Percentiles rank a stretch among this genome's conserved stretches.
These are phyloP conservation scores for Boletus rufocinnamomeus DNA, from an alignment of 768 basidiomycete species.

Conservation along the genomic window DNA sequence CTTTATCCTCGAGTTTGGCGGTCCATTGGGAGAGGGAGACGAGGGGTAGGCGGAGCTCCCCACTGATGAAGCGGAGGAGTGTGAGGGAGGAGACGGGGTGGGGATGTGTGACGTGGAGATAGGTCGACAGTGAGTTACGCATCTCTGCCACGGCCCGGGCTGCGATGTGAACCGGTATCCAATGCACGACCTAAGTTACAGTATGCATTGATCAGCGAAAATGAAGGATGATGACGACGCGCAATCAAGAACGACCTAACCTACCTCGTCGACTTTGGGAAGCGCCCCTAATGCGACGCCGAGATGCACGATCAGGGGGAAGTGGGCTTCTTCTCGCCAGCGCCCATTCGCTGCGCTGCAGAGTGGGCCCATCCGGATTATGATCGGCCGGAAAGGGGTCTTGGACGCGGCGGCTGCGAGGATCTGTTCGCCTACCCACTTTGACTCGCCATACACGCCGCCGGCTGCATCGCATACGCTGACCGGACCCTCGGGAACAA, in stretches of 20 bases:
- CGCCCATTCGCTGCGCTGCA: slow-evolving; percentile 38
- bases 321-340: slow-evolving; percentile 42
- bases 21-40: slow-evolving; percentile 13
- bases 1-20: slow-evolving; percentile 1
- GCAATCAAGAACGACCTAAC: not conserved
- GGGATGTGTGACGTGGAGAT: slow-evolving; percentile 18
- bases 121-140: slow-evolving; percentile 9
- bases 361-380: slow-evolving; percentile 42
- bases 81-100: slow-evolving; percentile 5
- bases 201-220: not conserved
- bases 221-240: not conserved
- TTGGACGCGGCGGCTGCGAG: slow-evolving; percentile 19
- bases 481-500: not conserved
- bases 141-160: slow-evolving; percentile 19
- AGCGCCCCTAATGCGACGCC: slow-evolving; percentile 20
- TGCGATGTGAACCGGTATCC: slow-evolving; percentile 18
- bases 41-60: slow-evolving; percentile 12
- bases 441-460: slow-evolving; percentile 18
- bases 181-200: slow-evolving; percentile 8
- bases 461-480: slow-evolving; percentile 16
- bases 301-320: slow-evolving; percentile 37
- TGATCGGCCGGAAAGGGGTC: slow-evolving; percentile 27
- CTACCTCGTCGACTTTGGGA: slow-evolving; percentile 26
- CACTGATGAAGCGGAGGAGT: slow-evolving; percentile 12
- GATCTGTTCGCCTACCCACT: slow-evolving; percentile 29